Evolutionary conservation across 495 filamentous ascomycete genomes (phyloP).

Genomic region (Rhypophila decipiens): DNA sequence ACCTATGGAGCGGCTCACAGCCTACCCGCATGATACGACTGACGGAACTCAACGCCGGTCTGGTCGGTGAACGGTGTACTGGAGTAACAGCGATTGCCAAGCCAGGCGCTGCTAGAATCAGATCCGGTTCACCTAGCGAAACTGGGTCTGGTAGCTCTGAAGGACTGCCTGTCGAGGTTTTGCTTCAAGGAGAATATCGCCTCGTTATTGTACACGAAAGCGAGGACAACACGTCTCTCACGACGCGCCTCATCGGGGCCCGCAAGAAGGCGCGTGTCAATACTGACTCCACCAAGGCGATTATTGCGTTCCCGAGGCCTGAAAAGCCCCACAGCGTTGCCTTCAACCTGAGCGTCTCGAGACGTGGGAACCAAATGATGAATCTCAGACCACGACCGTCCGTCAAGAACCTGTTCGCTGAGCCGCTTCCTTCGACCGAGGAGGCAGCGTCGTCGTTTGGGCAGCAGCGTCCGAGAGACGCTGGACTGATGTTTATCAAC

Average conservation of each 20-base stretch:
- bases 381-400: constrained; percentile 1
- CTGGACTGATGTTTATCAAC: constrained; percentile 37
- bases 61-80: constrained; percentile 61
- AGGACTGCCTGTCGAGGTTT: constrained; percentile 48
- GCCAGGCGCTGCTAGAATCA: constrained; percentile 14
- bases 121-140: constrained; percentile 24
- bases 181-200: constrained; percentile 60
- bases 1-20: constrained; percentile 45
- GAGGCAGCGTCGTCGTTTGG: constrained; percentile 3
- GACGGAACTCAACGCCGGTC: constrained; percentile 44
- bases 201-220: constrained; percentile 51
- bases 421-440: constrained; percentile 17
- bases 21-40: constrained; percentile 42
- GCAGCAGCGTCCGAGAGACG: constrained; percentile 4
- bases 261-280: constrained; percentile 27
- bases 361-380: constrained; percentile 8
- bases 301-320: constrained; percentile 34
- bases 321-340: constrained; percentile 34
- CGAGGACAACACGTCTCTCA: constrained; percentile 30
- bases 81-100: constrained; percentile 51
- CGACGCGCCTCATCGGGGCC: constrained; percentile 20
- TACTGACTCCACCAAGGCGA: constrained; percentile 23
- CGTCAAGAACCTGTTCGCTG: constrained; percentile 14
- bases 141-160: constrained; percentile 12
- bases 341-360: constrained; percentile 39